Conservation (phyloP, 169 alveolate species). For the Cytauxzoon felis region DNA sequence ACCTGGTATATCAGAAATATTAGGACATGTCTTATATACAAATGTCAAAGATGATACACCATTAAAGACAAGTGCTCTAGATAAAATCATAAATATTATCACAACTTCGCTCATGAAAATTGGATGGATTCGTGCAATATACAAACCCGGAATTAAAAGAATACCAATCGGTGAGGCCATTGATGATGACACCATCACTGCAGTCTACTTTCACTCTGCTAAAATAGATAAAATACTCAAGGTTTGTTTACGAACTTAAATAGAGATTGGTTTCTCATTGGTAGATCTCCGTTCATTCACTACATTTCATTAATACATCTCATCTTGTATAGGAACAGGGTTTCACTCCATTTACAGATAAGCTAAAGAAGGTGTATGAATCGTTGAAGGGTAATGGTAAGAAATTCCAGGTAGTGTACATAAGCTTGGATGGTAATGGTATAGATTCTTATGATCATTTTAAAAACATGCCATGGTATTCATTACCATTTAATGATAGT, state of each 20-base stretch:
- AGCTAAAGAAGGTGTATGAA: slow-evolving; percentile 34
- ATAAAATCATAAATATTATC: slow-evolving; percentile 5
- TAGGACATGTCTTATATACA: slow-evolving; percentile 59
- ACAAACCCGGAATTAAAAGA: slow-evolving; percentile 38
- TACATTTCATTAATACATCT: background rate
- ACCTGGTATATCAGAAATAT: slow-evolving; percentile 45
- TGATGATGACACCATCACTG: slow-evolving; percentile 54
- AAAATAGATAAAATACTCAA: slow-evolving; percentile 17
- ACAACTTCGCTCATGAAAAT: slow-evolving; percentile 11
- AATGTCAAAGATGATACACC: slow-evolving; percentile 9
- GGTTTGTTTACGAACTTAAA: too few species aligned
- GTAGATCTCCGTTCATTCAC: background rate
- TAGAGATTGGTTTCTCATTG: background rate
- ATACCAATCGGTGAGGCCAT: slow-evolving; percentile 48
- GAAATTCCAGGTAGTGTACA: slow-evolving; percentile 47
- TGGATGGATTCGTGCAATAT: slow-evolving; percentile 44
- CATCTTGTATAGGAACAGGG: slow-evolving; percentile 18
- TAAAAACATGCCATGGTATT: slow-evolving; percentile 54
- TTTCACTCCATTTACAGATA: slow-evolving; percentile 16
- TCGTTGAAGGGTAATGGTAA: slow-evolving; percentile 44
- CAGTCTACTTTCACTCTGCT: slow-evolving; percentile 47
- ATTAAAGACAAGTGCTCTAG: background rate
- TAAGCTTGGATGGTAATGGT: slow-evolving; percentile 25
- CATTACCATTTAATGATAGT: slow-evolving; percentile 61
- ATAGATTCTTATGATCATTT: slow-evolving; percentile 38